Conservation (phyloP, 495 filamentous ascomycete genomes). For the Hyaloscypha variabilis region DNA sequence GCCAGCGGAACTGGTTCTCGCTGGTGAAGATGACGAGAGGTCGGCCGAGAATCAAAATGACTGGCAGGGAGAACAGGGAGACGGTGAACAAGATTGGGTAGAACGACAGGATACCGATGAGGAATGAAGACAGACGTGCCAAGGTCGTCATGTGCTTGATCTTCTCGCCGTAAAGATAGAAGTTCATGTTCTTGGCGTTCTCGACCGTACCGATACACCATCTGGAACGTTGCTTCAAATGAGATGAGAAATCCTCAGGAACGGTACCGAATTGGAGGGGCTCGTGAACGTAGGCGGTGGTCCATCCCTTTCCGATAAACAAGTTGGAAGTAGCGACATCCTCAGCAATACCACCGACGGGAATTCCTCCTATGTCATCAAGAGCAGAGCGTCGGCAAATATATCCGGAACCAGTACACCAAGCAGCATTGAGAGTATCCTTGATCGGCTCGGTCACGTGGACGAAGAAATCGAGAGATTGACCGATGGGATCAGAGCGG, state of each 20-base stretch:
- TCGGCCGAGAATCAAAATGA: slow-evolving; percentile 45
- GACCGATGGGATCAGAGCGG: slow-evolving; percentile 47
- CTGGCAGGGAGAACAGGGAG: slow-evolving; percentile 46
- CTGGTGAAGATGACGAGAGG: slow-evolving; percentile 44
- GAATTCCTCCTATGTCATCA: slow-evolving; percentile 52
- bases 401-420: slow-evolving; percentile 58
- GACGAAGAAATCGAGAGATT: slow-evolving; percentile 48
- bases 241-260: slow-evolving; percentile 46
- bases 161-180: slow-evolving; percentile 44
- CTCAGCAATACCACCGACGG: slow-evolving; percentile 48
- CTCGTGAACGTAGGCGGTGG: slow-evolving; percentile 51
- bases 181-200: slow-evolving; percentile 47
- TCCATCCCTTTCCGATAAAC: slow-evolving; percentile 52
- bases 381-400: slow-evolving; percentile 51
- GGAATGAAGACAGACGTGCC: slow-evolving; percentile 31
- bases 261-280: slow-evolving; percentile 53
- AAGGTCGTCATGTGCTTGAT: slow-evolving; percentile 36
- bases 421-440: slow-evolving; percentile 47
- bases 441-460: slow-evolving; percentile 52
- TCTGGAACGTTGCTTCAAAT: slow-evolving; percentile 53
- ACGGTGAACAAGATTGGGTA: slow-evolving; percentile 43
- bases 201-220: slow-evolving; percentile 50
- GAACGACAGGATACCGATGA: slow-evolving; percentile 44
- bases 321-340: slow-evolving; percentile 50
- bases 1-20: slow-evolving; percentile 44